Conservation (phyloP, 2,329 filamentous ascomycete genomes). For the Didymella arachidicola region DNA sequence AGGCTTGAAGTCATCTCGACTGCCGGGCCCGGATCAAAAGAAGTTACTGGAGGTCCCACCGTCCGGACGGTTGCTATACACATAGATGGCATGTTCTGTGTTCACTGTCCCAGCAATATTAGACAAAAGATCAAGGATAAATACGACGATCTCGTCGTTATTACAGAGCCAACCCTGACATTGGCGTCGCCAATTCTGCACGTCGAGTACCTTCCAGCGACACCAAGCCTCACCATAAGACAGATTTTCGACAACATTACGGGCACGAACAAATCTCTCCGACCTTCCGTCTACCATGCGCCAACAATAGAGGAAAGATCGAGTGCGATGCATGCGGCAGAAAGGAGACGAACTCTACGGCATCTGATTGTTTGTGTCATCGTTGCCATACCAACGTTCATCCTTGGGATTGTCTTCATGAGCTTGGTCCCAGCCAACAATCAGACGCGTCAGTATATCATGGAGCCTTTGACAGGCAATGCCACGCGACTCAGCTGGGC, state of each 20-base stretch:
- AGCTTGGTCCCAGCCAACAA: conserved; percentile 72
- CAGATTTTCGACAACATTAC: conserved; percentile 74
- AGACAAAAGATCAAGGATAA: conserved; percentile 60
- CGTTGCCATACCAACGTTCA: conserved; percentile 80
- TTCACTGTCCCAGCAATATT: conserved; percentile 60
- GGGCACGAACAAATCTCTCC: conserved; percentile 70
- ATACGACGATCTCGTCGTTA: conserved; percentile 58
- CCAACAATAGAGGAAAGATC: conserved; percentile 85
- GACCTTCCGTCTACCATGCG: conserved; percentile 76
- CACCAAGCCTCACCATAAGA: conserved; percentile 76
- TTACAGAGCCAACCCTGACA: conserved; percentile 65
- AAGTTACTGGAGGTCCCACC: conserved; percentile 22
- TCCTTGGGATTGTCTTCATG: conserved; percentile 93
- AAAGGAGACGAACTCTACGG: conserved; percentile 72
- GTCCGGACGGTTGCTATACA: conserved; percentile 47
- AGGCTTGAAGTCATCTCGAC: conserved; percentile 35
- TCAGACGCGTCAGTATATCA: conserved; percentile 68
- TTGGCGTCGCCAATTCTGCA: conserved; percentile 70
- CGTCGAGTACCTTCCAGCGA: conserved; percentile 72
- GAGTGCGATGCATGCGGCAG: conserved; percentile 72
- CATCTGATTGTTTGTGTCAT: conserved; percentile 75
- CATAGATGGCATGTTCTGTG: conserved; percentile 57
- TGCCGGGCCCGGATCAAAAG: conserved; percentile 6
- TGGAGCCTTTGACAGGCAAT: conserved; percentile 70
- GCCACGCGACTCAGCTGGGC: conserved; percentile 80